These are phyloP conservation scores for Leccinum arenicola DNA, from an alignment of 768 basidiomycete species.

Conservation along the genomic window DNA sequence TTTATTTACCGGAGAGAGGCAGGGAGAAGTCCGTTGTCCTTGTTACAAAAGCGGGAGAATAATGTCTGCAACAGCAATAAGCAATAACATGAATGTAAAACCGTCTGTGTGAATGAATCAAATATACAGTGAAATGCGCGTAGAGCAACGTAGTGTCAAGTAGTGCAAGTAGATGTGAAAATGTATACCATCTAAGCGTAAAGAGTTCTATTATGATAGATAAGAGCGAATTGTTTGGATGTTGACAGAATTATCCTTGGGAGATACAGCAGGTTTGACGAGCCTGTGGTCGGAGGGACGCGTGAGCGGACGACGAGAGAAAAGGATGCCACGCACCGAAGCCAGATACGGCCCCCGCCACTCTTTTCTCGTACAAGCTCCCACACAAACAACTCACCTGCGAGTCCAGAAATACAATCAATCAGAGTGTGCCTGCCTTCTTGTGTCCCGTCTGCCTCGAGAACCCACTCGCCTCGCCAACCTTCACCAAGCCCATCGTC, in stretches of 20 bases:
- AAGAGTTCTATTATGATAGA: slow-evolving; percentile 22
- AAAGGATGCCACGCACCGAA: slow-evolving; percentile 45
- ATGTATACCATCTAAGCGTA: slow-evolving; percentile 15
- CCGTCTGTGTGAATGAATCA: background rate
- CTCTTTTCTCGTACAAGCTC: slow-evolving; percentile 64
- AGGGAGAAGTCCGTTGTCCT: background rate
- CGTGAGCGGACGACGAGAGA: background rate
- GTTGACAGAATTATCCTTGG: slow-evolving; percentile 22
- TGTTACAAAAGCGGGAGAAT: slow-evolving; percentile 1
- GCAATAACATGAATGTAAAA: slow-evolving; percentile 9
- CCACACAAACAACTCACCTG: slow-evolving; percentile 41
- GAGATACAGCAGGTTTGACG: slow-evolving; percentile 19
- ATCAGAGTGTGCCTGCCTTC: slow-evolving; percentile 58
- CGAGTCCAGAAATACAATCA: slow-evolving; percentile 44
- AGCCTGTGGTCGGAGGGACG: slow-evolving; percentile 12
- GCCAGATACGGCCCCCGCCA: slow-evolving; percentile 57
- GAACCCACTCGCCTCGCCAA: slow-evolving; percentile 75
- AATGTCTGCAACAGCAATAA: slow-evolving; percentile 16
- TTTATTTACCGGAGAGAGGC: background rate
- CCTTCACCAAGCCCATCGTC: slow-evolving; percentile 54
- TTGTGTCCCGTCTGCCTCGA: slow-evolving; percentile 75
- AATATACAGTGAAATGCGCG: slow-evolving; percentile 16
- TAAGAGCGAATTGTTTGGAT: slow-evolving; percentile 20
- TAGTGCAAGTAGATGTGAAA: slow-evolving; percentile 3
- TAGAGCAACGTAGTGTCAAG: slow-evolving; percentile 1